Evolutionary conservation across 2,329 filamentous ascomycete genomes (phyloP), one percentile per base, ranked within the genome.

Genomic region (Chrysosporium keratinophilum): DNA sequence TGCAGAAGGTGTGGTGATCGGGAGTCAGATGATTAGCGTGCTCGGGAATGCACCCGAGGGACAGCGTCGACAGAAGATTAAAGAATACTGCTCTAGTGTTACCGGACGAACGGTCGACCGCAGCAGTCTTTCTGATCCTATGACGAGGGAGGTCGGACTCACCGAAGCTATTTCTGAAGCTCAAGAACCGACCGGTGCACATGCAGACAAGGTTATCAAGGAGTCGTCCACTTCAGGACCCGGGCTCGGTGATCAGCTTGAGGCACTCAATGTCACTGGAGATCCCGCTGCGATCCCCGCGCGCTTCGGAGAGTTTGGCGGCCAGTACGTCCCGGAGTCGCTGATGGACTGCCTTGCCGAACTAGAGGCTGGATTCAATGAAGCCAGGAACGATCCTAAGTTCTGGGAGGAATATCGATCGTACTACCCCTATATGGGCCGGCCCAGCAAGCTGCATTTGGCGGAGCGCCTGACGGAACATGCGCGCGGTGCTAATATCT

Each of bases 361-460:
- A 71, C 80, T 98, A 5, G 91, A 98, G 71, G 81, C 82, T 28
- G 93, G 91, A 34, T 98, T 98, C 77, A 84, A 93, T 63, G 75
- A 85, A 62, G 89, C 93, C 57, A 84, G 84, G 64, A 82, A 94
- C 59, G 91, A 97, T 66, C 85, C 88, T 3, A 78, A 81, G 52
- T 98, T 98, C 78, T 98, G 93, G 93, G 87, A 95, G 65, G 93
- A 98, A 72, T 98, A 88, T 74, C 81, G 88, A 60, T 88, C 88
- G 5, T 93, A 95, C 76, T 98, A 97, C 71, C 86, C 88, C 39
- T 98, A 93, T 77, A 98, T 98, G 85, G 89, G 90, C 54, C 84
- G 93, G 44, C 91, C 93, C 1, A 93, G 91, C 50, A 89, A 91
- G 61, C 76, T 98, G 51, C 93, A 98, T 72, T 74, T 90, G 51